Evolutionary conservation across 2,329 filamentous ascomycete species (phyloP).

Genomic region (Mariannaea elegans): DNA sequence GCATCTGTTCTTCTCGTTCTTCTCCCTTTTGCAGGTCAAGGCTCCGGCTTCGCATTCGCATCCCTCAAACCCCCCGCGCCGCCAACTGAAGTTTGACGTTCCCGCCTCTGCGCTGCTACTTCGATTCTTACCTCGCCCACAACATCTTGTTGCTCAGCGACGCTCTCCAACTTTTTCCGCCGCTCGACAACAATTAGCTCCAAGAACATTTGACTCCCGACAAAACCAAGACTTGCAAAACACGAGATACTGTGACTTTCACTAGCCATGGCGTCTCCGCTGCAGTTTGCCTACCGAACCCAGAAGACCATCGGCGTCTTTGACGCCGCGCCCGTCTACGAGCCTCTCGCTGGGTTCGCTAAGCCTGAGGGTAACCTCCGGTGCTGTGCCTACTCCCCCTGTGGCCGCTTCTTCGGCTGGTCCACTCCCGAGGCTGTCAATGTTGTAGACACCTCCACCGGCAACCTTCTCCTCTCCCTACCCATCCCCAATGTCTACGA

Average conservation of each 20-base stretch:
- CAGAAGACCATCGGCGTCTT: slow-evolving; percentile 95
- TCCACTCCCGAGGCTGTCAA: slow-evolving; percentile 87
- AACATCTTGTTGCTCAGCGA: slow-evolving; percentile 31
- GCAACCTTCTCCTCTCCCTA: slow-evolving; percentile 77
- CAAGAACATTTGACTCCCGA: slow-evolving; percentile 41
- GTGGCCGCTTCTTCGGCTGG: slow-evolving; percentile 96
- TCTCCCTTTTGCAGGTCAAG: slow-evolving; percentile 36
- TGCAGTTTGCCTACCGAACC: slow-evolving; percentile 97
- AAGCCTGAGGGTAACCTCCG: slow-evolving; percentile 94
- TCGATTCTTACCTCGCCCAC: slow-evolving; percentile 30
- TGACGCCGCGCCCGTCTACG: slow-evolving; percentile 90
- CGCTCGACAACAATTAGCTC: slow-evolving; percentile 16
- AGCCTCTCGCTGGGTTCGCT: slow-evolving; percentile 81
- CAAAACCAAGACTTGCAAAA: slow-evolving; percentile 39
- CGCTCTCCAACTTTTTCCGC: slow-evolving; percentile 18
- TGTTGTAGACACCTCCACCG: slow-evolving; percentile 82
- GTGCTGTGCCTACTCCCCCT: slow-evolving; percentile 94
- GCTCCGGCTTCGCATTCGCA: slow-evolving; percentile 27
- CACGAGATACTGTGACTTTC: slow-evolving; percentile 76
- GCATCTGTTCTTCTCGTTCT: slow-evolving; percentile 48
- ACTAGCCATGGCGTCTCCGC: slow-evolving; percentile 92
- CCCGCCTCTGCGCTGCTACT: slow-evolving; percentile 23
- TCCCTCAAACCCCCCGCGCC: slow-evolving; percentile 3
- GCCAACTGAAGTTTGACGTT: slow-evolving; percentile 28
- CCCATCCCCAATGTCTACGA: slow-evolving; percentile 89